phyloP scores from a whole-genome alignment of 2,329 filamentous ascomycete genomes.

The Epicoccum sorghinum region DNA sequence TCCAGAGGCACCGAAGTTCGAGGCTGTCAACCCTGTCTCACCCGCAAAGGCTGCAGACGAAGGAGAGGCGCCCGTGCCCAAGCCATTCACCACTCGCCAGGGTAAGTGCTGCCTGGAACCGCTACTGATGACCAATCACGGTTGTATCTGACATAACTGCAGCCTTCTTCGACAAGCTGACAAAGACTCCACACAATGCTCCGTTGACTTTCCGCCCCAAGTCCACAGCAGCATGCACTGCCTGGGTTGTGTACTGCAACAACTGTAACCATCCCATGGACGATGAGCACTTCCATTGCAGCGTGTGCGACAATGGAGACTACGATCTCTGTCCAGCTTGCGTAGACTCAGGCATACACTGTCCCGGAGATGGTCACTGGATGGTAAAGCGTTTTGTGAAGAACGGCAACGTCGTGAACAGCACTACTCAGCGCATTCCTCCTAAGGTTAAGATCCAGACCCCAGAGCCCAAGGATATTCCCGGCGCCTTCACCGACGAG shows the following conservation, averaged over 20 bases:
- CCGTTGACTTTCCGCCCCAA: slow-evolving; percentile 51
- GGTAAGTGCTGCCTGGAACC: slow-evolving; percentile 30
- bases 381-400: slow-evolving; percentile 88
- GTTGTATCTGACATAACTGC: slow-evolving; percentile 17
- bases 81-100: slow-evolving; percentile 45
- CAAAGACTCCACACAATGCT: slow-evolving; percentile 31
- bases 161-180: slow-evolving; percentile 42
- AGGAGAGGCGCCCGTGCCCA: slow-evolving; percentile 51
- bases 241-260: slow-evolving; percentile 93
- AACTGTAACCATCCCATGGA: slow-evolving; percentile 79
- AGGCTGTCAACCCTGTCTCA: slow-evolving; percentile 32
- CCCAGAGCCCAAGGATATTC: slow-evolving; percentile 46
- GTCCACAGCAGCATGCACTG: slow-evolving; percentile 47
- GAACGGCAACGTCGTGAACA: slow-evolving; percentile 79
- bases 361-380: slow-evolving; percentile 83
- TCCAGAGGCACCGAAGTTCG: slow-evolving; percentile 25
- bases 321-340: slow-evolving; percentile 90
- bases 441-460: slow-evolving; percentile 62
- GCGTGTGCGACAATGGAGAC: slow-evolving; percentile 89
- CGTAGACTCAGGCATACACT: slow-evolving; percentile 75
- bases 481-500: slow-evolving; percentile 54
- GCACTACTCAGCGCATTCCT: slow-evolving; percentile 80
- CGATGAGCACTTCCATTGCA: slow-evolving; percentile 91
- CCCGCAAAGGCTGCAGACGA: slow-evolving; percentile 30
- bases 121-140: neutral